Percentiles rank a stretch among this genome's conserved stretches.
These are phyloP conservation scores for Cymbopogon flexuosus DNA, from an alignment of 202 grass and related monocot species.

Conservation along the genomic window DNA sequence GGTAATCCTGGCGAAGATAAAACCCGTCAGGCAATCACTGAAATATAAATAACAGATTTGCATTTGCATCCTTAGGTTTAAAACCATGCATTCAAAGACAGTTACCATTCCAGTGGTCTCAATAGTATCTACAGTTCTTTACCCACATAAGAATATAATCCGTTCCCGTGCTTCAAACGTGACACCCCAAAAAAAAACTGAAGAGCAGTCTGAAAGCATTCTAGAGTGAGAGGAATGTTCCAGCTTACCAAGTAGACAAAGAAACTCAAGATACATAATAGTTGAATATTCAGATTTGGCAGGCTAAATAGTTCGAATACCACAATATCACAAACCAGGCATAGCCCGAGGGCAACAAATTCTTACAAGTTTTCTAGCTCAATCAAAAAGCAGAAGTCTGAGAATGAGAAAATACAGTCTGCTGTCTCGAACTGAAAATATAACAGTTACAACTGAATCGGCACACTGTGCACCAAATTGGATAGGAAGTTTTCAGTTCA, in stretches of 20 bases:
- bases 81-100: too few species aligned
- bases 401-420: constrained; percentile 1
- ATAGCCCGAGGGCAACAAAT: neutral
- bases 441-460: neutral
- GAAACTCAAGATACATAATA: neutral
- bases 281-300: neutral
- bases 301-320: neutral
- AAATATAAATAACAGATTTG: too few species aligned
- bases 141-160: too few species aligned
- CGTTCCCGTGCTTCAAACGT: too few species aligned
- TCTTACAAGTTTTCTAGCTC: neutral
- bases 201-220: too few species aligned
- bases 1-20: too few species aligned
- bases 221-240: neutral
- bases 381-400: neutral
- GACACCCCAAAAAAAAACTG: too few species aligned
- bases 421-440: neutral
- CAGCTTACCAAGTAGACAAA: neutral
- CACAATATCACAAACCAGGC: neutral
- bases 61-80: too few species aligned
- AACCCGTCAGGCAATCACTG: too few species aligned
- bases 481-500: constrained; percentile 17
- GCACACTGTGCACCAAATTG: neutral
- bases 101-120: too few species aligned
- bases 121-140: too few species aligned